Evolutionary conservation across 148 eudicot genomes (phyloP).

Genomic region (Rhododendron vialii): DNA sequence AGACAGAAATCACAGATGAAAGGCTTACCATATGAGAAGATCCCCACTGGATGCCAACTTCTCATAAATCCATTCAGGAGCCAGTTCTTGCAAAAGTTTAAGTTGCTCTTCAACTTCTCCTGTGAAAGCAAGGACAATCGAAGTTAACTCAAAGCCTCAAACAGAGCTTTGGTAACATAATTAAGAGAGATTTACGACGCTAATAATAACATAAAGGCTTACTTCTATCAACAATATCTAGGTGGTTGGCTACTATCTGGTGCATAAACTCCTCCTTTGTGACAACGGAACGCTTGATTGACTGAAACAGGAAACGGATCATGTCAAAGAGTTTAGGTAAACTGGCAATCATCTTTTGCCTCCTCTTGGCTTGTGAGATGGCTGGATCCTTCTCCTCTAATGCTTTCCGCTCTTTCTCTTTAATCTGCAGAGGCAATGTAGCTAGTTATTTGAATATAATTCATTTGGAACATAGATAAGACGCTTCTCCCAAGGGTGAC

Average conservation of each 20-base stretch:
- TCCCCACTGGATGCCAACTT: constrained; percentile 52
- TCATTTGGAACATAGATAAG: too few species aligned
- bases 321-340: constrained; percentile 77
- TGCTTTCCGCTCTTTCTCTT: constrained; percentile 57
- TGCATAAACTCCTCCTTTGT: constrained; percentile 79
- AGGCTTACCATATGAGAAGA: constrained; percentile 54
- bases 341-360: constrained; percentile 50
- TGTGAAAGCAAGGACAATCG: constrained; percentile 18
- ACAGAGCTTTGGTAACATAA: neutral
- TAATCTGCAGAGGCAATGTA: constrained; percentile 41
- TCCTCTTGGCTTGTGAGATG: constrained; percentile 59
- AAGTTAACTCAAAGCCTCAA: neutral
- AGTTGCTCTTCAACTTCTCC: constrained; percentile 86
- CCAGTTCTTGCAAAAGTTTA: constrained; percentile 60
- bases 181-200: neutral
- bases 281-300: constrained; percentile 55
- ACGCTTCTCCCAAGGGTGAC: neutral
- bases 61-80: constrained; percentile 72
- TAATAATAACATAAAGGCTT: constrained; percentile 15
- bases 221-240: constrained; percentile 68
- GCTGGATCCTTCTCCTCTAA: constrained; percentile 61
- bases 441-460: neutral
- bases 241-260: constrained; percentile 42
- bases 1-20: neutral
- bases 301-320: constrained; percentile 60